These are phyloP conservation scores for Boletus eberwhitei DNA, from an alignment of 768 basidiomycete genomes.

Conservation along the genomic window DNA sequence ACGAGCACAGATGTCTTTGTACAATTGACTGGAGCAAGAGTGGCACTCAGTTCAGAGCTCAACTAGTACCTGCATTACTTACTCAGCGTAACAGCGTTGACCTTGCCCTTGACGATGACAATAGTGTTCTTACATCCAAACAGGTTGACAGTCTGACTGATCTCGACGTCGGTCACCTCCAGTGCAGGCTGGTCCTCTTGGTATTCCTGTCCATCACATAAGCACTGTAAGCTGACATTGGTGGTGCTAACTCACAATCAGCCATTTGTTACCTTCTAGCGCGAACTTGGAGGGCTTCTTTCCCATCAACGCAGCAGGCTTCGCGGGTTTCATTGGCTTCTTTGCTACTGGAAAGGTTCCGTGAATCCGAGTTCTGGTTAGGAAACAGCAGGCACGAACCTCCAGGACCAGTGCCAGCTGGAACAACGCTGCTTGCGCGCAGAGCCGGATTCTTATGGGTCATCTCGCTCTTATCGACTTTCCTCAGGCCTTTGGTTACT, in stretches of 20 bases:
- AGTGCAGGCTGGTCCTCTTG: constrained; percentile 78
- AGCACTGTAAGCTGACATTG: not conserved
- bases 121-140: constrained; percentile 88
- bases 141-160: constrained; percentile 83
- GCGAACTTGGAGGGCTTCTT: constrained; percentile 92
- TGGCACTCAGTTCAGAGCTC: constrained; percentile 1
- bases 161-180: constrained; percentile 69
- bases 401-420: constrained; percentile 36
- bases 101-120: constrained; percentile 85
- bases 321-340: constrained; percentile 77
- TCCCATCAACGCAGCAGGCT: constrained; percentile 76
- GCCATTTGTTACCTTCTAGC: constrained; percentile 92
- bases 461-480: constrained; percentile 96
- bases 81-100: constrained; percentile 92
- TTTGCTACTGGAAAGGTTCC: constrained; percentile 36
- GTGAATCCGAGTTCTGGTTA: not conserved
- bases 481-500: constrained; percentile 86
- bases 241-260: constrained; percentile 56
- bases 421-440: constrained; percentile 53
- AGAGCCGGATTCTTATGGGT: constrained; percentile 97
- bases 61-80: not conserved
- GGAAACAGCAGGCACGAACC: constrained; percentile 27
- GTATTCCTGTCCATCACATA: constrained; percentile 62
- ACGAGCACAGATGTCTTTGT: constrained; percentile 83
- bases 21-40: constrained; percentile 65